Percentiles rank a stretch among this genome's conserved stretches.
These are phyloP conservation scores for Thermothelomyces thermophilus DNA, from an alignment of 2,329 filamentous ascomycete genomes.

Conservation along the genomic window DNA sequence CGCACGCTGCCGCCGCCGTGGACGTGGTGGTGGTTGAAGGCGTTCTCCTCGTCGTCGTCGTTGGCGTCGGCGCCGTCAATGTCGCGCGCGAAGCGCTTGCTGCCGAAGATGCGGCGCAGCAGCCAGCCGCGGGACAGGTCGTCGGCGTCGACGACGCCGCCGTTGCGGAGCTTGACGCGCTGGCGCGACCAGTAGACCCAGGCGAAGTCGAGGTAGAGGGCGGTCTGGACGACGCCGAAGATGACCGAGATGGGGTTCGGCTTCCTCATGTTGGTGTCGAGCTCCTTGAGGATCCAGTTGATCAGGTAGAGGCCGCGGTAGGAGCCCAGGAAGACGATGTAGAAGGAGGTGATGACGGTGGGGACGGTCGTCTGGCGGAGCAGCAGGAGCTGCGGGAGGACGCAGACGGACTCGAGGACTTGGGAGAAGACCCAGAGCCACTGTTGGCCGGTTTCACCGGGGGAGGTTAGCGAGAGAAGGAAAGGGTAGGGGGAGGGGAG, in stretches of 20 bases:
- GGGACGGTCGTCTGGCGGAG: conserved; percentile 92
- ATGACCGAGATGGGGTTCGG: conserved; percentile 70
- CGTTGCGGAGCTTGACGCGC: conserved; percentile 84
- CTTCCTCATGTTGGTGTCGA: conserved; percentile 50
- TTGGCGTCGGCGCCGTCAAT: conserved; percentile 29
- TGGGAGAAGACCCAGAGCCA: conserved; percentile 83
- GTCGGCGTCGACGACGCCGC: conserved; percentile 83
- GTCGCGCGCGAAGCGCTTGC: conserved; percentile 42
- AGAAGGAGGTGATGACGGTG: conserved; percentile 95
- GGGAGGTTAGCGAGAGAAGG: conserved; percentile 16
- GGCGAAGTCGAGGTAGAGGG: conserved; percentile 86
- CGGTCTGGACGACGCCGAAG: conserved; percentile 84
- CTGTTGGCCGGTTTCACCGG: too few relatives aligned
- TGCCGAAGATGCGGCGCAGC: conserved; percentile 68
- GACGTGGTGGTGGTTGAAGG: conserved; percentile 25
- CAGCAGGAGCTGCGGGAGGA: conserved; percentile 85
- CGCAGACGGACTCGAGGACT: conserved; percentile 83
- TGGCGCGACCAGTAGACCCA: conserved; percentile 96
- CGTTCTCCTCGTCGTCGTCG: conserved; percentile 57
- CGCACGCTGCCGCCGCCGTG: conserved; percentile 27
- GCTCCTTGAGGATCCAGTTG: conserved; percentile 75
- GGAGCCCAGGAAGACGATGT: conserved; percentile 77
- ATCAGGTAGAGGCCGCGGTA: conserved; percentile 86
- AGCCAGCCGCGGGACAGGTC: conserved; percentile 83
- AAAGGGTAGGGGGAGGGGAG: too few relatives aligned